phyloP scores from a whole-genome alignment of 108 stramenopile genomes.

The Cyclotella atomus region DNA sequence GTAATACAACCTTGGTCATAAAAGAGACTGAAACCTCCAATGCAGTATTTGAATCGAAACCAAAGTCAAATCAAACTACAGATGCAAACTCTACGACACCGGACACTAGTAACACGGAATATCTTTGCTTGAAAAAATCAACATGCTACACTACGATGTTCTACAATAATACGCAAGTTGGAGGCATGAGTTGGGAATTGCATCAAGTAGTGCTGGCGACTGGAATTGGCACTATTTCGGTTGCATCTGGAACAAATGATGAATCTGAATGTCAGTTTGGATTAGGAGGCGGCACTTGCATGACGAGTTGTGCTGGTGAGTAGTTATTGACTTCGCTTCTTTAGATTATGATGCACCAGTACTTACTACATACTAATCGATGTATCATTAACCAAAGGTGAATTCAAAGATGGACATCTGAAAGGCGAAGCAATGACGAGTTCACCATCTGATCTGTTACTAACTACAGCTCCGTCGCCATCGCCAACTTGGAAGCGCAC shows the following conservation, averaged over 20 bases:
- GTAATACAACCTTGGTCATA: slow-evolving; percentile 25
- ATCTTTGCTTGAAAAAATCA: slow-evolving; percentile 33
- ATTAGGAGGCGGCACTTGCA: slow-evolving; percentile 17
- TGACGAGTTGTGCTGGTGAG: slow-evolving; percentile 36
- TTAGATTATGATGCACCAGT: neutral
- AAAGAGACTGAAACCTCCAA: slow-evolving; percentile 10
- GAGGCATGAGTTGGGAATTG: slow-evolving; percentile 34
- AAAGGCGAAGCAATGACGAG: slow-evolving; percentile 2
- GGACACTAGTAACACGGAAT: neutral
- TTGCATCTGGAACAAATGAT: slow-evolving; percentile 24
- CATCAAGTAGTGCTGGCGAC: slow-evolving; percentile 21
- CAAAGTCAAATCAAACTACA: neutral
- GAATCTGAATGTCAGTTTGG: slow-evolving; percentile 38
- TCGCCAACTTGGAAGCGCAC: slow-evolving; percentile 6
- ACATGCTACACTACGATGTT: slow-evolving; percentile 31
- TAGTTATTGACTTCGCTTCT: neutral
- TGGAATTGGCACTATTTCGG: slow-evolving; percentile 9
- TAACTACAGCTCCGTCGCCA: slow-evolving; percentile 20
- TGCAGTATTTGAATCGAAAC: slow-evolving; percentile 14
- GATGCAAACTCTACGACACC: slow-evolving; percentile 1
- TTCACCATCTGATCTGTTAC: neutral
- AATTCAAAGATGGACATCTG: slow-evolving; percentile 11
- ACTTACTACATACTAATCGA: neutral
- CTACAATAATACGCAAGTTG: slow-evolving; percentile 5
- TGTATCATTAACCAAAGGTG: neutral